Percentiles rank a stretch among this genome's conserved stretches.
Evolutionary conservation across 805 yeast genomes (phyloP).

Genomic region (Kurtzmaniella fragi): DNA sequence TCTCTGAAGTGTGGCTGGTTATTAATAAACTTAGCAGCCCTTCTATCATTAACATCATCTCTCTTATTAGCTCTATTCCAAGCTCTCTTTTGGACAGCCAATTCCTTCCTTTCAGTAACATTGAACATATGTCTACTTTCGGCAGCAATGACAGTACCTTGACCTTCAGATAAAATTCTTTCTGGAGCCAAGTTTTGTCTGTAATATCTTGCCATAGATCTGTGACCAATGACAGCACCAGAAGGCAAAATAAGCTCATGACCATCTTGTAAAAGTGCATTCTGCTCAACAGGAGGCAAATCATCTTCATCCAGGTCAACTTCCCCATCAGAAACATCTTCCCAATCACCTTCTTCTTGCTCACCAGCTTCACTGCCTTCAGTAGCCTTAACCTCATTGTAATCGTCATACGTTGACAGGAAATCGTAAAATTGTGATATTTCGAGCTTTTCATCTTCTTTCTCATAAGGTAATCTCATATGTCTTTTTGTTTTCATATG

Average conservation of each 20-base stretch:
- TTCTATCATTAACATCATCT: constrained; percentile 47
- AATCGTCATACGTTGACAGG: constrained; percentile 50
- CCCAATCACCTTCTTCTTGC: constrained; percentile 32
- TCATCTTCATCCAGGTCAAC: constrained; percentile 23
- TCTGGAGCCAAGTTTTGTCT: constrained; percentile 42
- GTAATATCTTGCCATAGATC: constrained; percentile 38
- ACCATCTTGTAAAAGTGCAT: constrained; percentile 30
- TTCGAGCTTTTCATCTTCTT: constrained; percentile 68
- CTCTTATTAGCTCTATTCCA: constrained; percentile 54
- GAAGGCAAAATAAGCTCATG: constrained; percentile 38
- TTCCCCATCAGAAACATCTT: constrained; percentile 30
- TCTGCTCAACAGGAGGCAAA: constrained; percentile 17
- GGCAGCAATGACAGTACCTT: constrained; percentile 44
- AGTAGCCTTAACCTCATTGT: constrained; percentile 5
- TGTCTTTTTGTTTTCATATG: constrained; percentile 86
- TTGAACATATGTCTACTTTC: constrained; percentile 48
- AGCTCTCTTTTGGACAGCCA: constrained; percentile 46
- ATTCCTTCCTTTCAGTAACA: constrained; percentile 32
- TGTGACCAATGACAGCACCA: constrained; percentile 40
- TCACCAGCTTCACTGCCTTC: constrained; percentile 6
- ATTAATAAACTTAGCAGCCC: constrained; percentile 68
- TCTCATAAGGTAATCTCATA: constrained; percentile 83
- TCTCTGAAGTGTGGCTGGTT: constrained; percentile 68
- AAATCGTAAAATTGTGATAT: constrained; percentile 84
- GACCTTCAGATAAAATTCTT: constrained; percentile 40